These are phyloP conservation scores for Neurospora sp. DNA, from an alignment of 495 filamentous ascomycete species.

Conservation along the genomic window DNA sequence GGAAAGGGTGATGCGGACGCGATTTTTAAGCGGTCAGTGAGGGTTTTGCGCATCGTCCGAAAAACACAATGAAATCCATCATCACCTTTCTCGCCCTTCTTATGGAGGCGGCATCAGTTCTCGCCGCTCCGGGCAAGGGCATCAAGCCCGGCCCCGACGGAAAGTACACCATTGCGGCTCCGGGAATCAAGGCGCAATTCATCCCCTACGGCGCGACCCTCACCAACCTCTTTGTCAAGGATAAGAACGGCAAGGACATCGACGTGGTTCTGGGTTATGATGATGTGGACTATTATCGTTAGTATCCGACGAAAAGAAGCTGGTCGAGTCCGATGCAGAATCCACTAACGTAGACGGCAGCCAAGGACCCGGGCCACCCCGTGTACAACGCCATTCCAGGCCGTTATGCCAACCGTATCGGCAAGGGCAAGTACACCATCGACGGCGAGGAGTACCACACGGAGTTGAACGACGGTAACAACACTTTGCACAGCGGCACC, in stretches of 20 bases:
- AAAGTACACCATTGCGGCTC: slow-evolving; percentile 40
- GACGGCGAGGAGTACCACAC: slow-evolving; percentile 40
- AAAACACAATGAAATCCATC: slow-evolving; percentile 8
- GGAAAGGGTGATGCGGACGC: background rate
- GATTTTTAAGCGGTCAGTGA: background rate
- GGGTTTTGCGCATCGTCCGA: background rate
- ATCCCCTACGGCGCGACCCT: slow-evolving; percentile 46
- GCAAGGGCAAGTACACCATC: slow-evolving; percentile 42
- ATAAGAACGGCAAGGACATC: slow-evolving; percentile 43
- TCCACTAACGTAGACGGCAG: slow-evolving; percentile 17
- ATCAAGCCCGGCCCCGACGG: slow-evolving; percentile 26
- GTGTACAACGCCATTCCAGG: slow-evolving; percentile 44
- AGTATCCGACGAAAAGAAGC: slow-evolving; percentile 4
- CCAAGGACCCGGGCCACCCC: slow-evolving; percentile 37
- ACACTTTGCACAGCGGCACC: slow-evolving; percentile 50
- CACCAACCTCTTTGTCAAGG: slow-evolving; percentile 48
- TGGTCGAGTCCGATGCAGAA: slow-evolving; percentile 5
- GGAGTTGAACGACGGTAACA: slow-evolving; percentile 44
- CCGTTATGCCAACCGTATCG: slow-evolving; percentile 48
- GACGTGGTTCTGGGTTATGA: slow-evolving; percentile 47
- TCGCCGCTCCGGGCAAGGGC: background rate
- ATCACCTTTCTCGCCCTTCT: slow-evolving; percentile 7
- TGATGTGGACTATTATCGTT: slow-evolving; percentile 39
- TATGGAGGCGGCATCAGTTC: slow-evolving; percentile 5
- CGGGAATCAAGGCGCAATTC: slow-evolving; percentile 46